Evolutionary conservation across 345 rosid genomes (phyloP).

Genomic region (Ailanthus altissimus): DNA sequence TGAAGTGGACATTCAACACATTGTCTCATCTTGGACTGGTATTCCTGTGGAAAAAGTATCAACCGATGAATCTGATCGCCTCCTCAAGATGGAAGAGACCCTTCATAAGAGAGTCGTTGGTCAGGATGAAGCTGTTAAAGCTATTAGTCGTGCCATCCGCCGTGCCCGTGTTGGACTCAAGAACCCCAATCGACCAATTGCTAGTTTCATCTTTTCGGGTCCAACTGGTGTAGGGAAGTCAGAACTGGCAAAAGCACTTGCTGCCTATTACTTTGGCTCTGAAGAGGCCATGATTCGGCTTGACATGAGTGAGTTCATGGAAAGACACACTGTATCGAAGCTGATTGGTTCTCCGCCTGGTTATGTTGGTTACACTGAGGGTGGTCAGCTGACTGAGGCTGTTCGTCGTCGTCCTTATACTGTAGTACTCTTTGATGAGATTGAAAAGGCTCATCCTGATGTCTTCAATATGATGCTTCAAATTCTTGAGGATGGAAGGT

Average conservation of each 20-base stretch:
- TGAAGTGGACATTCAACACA: constrained; percentile 91
- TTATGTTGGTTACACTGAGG: constrained; percentile 96
- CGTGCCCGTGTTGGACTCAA: constrained; percentile 98
- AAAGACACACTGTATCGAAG: constrained; percentile 93
- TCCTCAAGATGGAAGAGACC: constrained; percentile 92
- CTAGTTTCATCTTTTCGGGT: constrained; percentile 99
- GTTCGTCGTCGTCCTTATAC: constrained; percentile 95
- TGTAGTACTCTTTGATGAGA: constrained; percentile 92
- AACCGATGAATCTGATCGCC: constrained; percentile 90
- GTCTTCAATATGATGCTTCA: constrained; percentile 99
- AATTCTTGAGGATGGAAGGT: constrained; percentile 94
- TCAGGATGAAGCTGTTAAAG: constrained; percentile 97
- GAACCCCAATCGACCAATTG: constrained; percentile 92
- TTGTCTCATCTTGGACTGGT: constrained; percentile 94
- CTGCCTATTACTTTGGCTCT: constrained; percentile 95
- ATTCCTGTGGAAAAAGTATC: constrained; percentile 99
- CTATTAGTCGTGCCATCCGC: constrained; percentile 93
- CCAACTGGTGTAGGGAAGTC: constrained; percentile 99
- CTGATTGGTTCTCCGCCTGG: constrained; percentile 99
- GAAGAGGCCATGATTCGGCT: constrained; percentile 98
- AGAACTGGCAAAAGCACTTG: constrained; percentile 92
- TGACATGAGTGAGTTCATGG: constrained; percentile 99
- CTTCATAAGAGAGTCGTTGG: constrained; percentile 91
- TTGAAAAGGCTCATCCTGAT: constrained; percentile 97
- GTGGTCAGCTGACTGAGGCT: constrained; percentile 97